Conservation (phyloP, 257 asterid species). For the Eucommia ulmoides region DNA sequence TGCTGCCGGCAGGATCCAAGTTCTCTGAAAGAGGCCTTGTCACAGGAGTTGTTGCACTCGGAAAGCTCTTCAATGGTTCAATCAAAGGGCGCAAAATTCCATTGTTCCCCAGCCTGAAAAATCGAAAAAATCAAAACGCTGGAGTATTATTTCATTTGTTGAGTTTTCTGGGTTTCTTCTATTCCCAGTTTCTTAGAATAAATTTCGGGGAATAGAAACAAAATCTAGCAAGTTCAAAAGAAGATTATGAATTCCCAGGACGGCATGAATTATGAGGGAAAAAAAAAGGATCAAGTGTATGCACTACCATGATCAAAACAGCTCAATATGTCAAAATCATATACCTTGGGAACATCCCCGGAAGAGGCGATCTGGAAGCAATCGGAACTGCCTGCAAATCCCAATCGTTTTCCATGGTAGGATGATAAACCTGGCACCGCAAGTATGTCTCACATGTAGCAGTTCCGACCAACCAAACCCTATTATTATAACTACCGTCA, state of each 20-base stretch:
- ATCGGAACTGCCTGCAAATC: conserved; percentile 91
- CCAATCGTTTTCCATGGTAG: conserved; percentile 90
- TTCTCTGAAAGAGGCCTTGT: conserved; percentile 28
- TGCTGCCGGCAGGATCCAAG: conserved; percentile 24
- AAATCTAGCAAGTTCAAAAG: not conserved
- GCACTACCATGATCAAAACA: not conserved
- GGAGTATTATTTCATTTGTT: not conserved
- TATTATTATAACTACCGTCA: conserved; percentile 17
- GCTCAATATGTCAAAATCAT: conserved; percentile 3
- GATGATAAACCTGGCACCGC: conserved; percentile 95
- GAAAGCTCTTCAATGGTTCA: conserved; percentile 31
- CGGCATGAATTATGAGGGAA: too few species aligned
- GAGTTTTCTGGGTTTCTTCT: not conserved
- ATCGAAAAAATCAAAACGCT: not conserved
- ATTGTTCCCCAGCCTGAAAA: conserved; percentile 43
- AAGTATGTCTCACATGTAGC: conserved; percentile 91
- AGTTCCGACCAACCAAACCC: conserved; percentile 80
- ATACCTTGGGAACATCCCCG: conserved; percentile 73
- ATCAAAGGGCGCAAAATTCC: conserved; percentile 34
- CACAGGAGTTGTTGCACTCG: conserved; percentile 20
- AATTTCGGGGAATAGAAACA: not conserved
- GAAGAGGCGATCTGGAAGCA: conserved; percentile 65
- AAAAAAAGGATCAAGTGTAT: not conserved
- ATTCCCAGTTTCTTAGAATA: not conserved
- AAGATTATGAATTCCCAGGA: not conserved